Evolutionary conservation across 208 protist genomes (phyloP), one percentile per base, ranked within the genome.

Genomic region (Trypanosomatidae sp.): DNA sequence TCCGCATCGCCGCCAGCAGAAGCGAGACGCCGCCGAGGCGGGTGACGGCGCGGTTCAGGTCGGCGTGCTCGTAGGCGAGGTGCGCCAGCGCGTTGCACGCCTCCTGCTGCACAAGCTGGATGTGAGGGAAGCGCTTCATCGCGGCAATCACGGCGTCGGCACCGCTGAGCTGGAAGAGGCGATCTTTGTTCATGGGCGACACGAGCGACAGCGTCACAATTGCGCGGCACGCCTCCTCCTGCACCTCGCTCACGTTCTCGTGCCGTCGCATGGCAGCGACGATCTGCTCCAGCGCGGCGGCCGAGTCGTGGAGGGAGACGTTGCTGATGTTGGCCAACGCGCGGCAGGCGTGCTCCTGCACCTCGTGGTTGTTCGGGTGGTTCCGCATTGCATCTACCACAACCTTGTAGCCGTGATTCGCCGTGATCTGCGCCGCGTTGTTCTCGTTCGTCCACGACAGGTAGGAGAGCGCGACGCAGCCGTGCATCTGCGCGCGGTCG

Each of bases 1-100:
- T 83, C 47, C 85, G 76, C 94, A 98, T 98, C 1, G 92, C 89
- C 3, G 64, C 80, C 25, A 97, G 78, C 25, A 95, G 86, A 22
- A 92, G 80, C 44, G 83, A 60, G 17, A 98, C 94, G 39, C 91
- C 94, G 68, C 81, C 80, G 15, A 91, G 71, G 44, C 89, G 85
- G 33, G 92, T 96, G 30, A 98, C 87, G 17, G 82, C 84, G 36
- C 83, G 81, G 71, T 96, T 96, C n/a, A 98, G 85, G 43, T 91
- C 80, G 22, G 81, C 76, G 70, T 95, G 89, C 80, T 98, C 94
- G 77, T 98, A 98, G 25, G 91, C 91, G 12, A 98, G 79, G 71
- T 98, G 94, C 2, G 94, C 94, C 60, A 98, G 75, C 4, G 94
- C 94, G 73, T 96, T 98, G 86, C 92, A 97, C 55, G 89, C 89